These are phyloP conservation scores for Mycena rebaudengoi DNA, from an alignment of 768 basidiomycete species.

Conservation along the genomic window DNA sequence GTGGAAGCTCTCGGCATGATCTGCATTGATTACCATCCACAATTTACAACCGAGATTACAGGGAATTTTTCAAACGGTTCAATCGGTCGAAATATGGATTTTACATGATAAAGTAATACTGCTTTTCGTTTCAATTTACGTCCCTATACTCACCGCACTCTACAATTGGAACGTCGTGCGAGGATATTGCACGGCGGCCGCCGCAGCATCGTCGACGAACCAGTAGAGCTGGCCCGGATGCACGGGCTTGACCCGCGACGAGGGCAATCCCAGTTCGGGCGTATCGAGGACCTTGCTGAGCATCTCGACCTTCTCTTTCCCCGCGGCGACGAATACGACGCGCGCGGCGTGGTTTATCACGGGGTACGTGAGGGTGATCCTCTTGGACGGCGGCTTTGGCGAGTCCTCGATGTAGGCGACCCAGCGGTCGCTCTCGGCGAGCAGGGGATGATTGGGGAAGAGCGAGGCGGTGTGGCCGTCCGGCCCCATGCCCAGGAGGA, in stretches of 20 bases:
- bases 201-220: constrained; percentile 93
- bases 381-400: constrained; percentile 90
- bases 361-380: constrained; percentile 92
- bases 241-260: constrained; percentile 81
- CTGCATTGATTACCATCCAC: too few relatives aligned
- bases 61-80: too few relatives aligned
- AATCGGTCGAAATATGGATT: background rate
- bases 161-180: constrained; percentile 67
- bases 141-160: constrained; percentile 4
- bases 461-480: constrained; percentile 99
- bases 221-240: constrained; percentile 89
- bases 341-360: constrained; percentile 91
- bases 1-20: too few relatives aligned
- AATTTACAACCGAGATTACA: too few relatives aligned
- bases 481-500: constrained; percentile 95
- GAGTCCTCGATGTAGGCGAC: constrained; percentile 93
- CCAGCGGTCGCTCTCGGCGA: constrained; percentile 92
- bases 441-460: constrained; percentile 91
- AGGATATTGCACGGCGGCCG: constrained; percentile 65
- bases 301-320: constrained; percentile 82
- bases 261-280: constrained; percentile 82
- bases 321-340: constrained; percentile 89
- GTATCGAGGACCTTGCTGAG: constrained; percentile 79
- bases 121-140: constrained; percentile 6
- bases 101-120: background rate